phyloP scores from a whole-genome alignment of 331 rosid genomes.

The Quercus phellos region DNA sequence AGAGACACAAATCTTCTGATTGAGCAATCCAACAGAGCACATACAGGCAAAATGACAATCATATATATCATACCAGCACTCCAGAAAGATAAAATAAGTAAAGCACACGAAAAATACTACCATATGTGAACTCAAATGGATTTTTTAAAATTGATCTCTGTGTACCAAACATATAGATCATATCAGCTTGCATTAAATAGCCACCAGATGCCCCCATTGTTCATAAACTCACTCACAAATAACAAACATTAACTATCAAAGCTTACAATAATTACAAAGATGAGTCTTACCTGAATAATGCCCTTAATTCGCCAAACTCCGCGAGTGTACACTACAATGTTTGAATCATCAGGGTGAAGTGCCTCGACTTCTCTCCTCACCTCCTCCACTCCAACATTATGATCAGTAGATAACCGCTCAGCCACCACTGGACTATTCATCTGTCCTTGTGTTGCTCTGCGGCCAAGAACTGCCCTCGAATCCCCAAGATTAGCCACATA shows the following conservation, averaged over 20 bases:
- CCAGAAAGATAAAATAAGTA: background rate
- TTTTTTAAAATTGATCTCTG: background rate
- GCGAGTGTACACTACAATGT: conserved; percentile 52
- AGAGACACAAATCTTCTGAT: background rate
- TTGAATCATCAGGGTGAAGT: conserved; percentile 75
- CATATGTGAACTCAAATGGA: background rate
- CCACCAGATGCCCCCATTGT: background rate
- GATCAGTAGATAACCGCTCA: conserved; percentile 70
- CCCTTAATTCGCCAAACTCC: conserved; percentile 93
- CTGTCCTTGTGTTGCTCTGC: conserved; percentile 33
- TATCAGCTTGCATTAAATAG: background rate
- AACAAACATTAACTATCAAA: background rate
- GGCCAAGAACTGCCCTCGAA: conserved; percentile 77
- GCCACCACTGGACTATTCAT: conserved; percentile 43
- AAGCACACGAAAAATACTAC: background rate
- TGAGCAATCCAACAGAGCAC: background rate
- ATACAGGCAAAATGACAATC: background rate
- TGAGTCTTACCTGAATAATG: conserved; percentile 62
- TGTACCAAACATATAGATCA: background rate
- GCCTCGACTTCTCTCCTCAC: conserved; percentile 73
- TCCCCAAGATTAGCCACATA: conserved; percentile 80
- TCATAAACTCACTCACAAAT: background rate
- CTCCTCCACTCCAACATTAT: conserved; percentile 71
- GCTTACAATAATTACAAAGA: background rate
- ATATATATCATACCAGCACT: background rate